Base-by-base conservation (phyloP, 1,139 yeast species). In the Sugiyamaella grinbergsii region DNA sequence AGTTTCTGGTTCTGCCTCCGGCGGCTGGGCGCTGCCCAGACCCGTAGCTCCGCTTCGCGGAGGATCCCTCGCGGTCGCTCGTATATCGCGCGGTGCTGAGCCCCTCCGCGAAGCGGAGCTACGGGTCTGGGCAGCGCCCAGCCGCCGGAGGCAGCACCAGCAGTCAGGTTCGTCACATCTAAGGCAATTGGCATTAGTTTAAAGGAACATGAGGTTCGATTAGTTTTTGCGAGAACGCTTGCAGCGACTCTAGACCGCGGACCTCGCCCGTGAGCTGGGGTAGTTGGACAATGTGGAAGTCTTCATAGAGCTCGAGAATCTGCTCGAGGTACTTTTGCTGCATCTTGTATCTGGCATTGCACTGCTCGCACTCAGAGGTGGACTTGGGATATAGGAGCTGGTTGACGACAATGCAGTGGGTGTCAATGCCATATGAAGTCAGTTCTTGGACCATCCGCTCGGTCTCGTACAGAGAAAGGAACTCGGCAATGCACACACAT, bases 391-490 rank as follows among this genome's bases (percentile, higher is more conserved):
- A 88, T 56, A 93, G 73, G 60, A 93, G 78, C 72, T 93, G 98
- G 72, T 93, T 93, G 49, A 93, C 96, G 56, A 93, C 91, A 63
- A 93, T 93, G 40, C 96, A 85, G 70, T 90, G 93, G 55, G 94
- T 96, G 68, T 93, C 98, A 84, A 93, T 93, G 59, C 90, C 87
- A 71, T 88, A 93, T 49, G 94, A 83, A 73, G 90, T 85, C 67
- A 93, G 80, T 68, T 93, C 98, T 73, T 93, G 98, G 60, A 91
- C 87, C 84, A 93, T 82, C 72, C 98, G 83, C 73, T 93, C 98
- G 20, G 98, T 91, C 71, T 93, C 98, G 70, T 93, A 93, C 49
- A 93, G 76, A 2, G 98, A 91, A 65, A 93, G 77, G 71, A 93
- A 93, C 72, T 93, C 98, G 42, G 97, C 89, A 58, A 93, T 93